phyloP scores from a whole-genome alignment of 352 stramenopile genomes.

The Globisporangium spinosum region DNA sequence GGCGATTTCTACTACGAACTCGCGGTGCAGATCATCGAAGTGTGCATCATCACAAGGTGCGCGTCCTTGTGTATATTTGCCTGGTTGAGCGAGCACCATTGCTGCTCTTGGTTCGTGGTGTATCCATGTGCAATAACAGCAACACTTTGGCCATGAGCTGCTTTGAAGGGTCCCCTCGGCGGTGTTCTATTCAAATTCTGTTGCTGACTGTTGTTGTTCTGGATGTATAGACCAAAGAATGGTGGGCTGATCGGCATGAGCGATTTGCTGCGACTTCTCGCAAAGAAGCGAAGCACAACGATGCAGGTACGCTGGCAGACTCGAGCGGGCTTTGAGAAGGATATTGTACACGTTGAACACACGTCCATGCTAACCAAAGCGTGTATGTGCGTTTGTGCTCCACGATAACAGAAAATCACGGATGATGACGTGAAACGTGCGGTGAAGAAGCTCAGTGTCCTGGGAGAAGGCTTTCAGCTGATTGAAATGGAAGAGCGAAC shows the following conservation, averaged over 20 bases:
- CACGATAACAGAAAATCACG: slow-evolving; percentile 53
- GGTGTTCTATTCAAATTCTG: background rate
- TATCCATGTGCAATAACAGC: background rate
- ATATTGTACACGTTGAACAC: background rate
- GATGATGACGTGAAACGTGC: slow-evolving; percentile 93
- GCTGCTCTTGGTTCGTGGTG: background rate
- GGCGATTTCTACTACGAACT: slow-evolving; percentile 99
- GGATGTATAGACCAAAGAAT: slow-evolving; percentile 64
- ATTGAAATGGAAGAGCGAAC: slow-evolving; percentile 90
- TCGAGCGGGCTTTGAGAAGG: background rate
- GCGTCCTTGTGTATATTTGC: background rate
- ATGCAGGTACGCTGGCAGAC: slow-evolving; percentile 41
- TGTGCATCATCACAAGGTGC: slow-evolving; percentile 92
- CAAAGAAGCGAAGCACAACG: slow-evolving; percentile 54
- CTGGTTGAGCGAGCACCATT: background rate
- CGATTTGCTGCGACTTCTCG: slow-evolving; percentile 67
- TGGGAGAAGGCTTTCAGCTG: slow-evolving; percentile 93
- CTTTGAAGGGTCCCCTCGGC: no score
- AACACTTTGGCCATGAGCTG: background rate
- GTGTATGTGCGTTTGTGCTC: slow-evolving; percentile 6
- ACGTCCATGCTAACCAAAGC: background rate
- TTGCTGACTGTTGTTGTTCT: background rate
- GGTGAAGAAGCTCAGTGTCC: slow-evolving; percentile 92
- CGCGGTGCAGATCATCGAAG: slow-evolving; percentile 98
- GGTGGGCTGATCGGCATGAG: slow-evolving; percentile 79